Evolutionary conservation across 2,329 filamentous ascomycete genomes (phyloP), one percentile per base, ranked within the genome.

Genomic region (Paracoccidioides lutzii): DNA sequence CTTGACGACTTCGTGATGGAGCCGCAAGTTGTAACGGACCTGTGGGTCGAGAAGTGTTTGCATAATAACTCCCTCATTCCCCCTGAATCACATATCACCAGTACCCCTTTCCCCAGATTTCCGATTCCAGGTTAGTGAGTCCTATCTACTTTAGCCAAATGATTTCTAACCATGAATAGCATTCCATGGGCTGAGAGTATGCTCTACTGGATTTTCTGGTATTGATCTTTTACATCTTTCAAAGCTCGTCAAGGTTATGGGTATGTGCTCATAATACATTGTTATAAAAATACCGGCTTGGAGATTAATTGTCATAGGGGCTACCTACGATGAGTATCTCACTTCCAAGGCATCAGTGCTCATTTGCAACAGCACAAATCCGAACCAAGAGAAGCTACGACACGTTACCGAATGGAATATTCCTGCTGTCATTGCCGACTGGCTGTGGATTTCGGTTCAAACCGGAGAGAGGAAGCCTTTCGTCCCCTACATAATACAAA

Each of bases 1-100:
- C 70, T 69, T 2, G 70, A 72, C 50, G 69, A 72, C 45, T 62
- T 71, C 55, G 70, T 67, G 0, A 69, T 70, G 28, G 70, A 73
- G 59, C 73, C 76, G 55, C 69, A 76, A 50, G 65, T 76, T 12
- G 83, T 95, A 37, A 97, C 90, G 9, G 90, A 95, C 66, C 94
- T 93, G 78, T 98, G 91, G 80, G 78, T 98, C 53, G 93, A 98
- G 71, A 82, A 83, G 50, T 97, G 91, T 67, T 75, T 98, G 42
- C 83, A 90, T 66, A 81, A 81, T 60, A 93, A 88, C 69, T 74
- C 73, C 32, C 80, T 91, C 62, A 76, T 88, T 49, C 75, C 85
- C 35, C 88, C 90, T 4, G 73, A 76, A 53, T 76, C 81, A 4
- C 83, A 93, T 66, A 78, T 87, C 43, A 78, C 94, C 30, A 90